Conservation (phyloP, 805 yeast genomes). For the Scheffersomyces amazonensis region DNA sequence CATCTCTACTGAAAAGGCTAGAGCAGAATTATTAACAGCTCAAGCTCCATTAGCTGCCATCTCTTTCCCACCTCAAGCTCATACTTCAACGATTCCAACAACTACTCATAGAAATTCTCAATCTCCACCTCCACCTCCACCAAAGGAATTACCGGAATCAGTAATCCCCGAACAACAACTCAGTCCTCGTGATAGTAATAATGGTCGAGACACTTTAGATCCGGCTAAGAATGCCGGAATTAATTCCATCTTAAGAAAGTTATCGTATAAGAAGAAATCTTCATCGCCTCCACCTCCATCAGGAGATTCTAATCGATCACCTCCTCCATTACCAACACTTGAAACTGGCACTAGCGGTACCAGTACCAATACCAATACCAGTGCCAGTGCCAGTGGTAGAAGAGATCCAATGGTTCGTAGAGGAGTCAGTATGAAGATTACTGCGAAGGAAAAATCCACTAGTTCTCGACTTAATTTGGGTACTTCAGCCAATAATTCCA, state of each 20-base stretch:
- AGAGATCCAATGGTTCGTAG: constrained; percentile 52
- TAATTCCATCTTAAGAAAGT: constrained; percentile 34
- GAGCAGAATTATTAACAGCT: neutral
- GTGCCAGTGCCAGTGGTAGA: constrained; percentile 7
- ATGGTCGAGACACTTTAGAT: constrained; percentile 27
- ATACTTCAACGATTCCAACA: constrained; percentile 24
- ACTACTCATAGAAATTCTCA: constrained; percentile 10
- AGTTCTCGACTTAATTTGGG: constrained; percentile 3
- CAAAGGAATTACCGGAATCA: constrained; percentile 5
- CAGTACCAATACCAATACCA: constrained; percentile 11
- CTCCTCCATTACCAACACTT: constrained; percentile 5
- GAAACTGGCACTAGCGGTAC: no score
- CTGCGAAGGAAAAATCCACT: constrained; percentile 49
- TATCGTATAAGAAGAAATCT: constrained; percentile 31
- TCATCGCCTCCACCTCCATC: constrained; percentile 10
- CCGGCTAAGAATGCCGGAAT: constrained; percentile 27
- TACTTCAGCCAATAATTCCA: constrained; percentile 4
- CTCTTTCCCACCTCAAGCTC: constrained; percentile 39
- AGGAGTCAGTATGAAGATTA: constrained; percentile 60
- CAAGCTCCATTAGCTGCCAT: constrained; percentile 6
- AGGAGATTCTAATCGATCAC: constrained; percentile 3
- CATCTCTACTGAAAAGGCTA: neutral
- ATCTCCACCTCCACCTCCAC: constrained; percentile 8
- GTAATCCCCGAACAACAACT: constrained; percentile 26
- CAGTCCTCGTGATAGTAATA: constrained; percentile 19